phyloP scores from a whole-genome alignment of 1,284 basidiomycete species.

The Mycosarcoma maydis region DNA sequence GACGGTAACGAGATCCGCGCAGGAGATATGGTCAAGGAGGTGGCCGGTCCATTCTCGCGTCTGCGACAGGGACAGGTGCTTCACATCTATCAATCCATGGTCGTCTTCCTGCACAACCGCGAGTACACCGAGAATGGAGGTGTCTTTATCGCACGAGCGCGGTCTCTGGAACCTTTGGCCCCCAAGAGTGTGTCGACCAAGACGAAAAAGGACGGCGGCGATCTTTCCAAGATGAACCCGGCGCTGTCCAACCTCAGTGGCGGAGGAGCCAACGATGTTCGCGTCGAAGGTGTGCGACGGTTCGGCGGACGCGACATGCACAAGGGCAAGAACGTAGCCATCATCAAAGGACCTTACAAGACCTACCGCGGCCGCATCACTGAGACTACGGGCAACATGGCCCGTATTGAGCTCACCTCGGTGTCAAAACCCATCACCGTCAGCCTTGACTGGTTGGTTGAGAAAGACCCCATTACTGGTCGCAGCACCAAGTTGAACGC shows the following conservation, averaged over 20 bases:
- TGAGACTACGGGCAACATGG: conserved; percentile 87
- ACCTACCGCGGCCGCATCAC: conserved; percentile 92
- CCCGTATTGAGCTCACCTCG: conserved; percentile 89
- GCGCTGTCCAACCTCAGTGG: conserved; percentile 69
- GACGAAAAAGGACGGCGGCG: conserved; percentile 68
- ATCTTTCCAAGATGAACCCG: conserved; percentile 97
- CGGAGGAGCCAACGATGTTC: conserved; percentile 57
- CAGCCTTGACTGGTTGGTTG: conserved; percentile 80
- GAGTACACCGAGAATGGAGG: conserved; percentile 90
- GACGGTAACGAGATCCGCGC: conserved; percentile 80
- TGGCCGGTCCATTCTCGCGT: conserved; percentile 79
- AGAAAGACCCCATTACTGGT: conserved; percentile 71
- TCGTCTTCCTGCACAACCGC: conserved; percentile 92
- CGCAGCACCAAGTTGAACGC: conserved; percentile 44
- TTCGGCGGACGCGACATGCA: conserved; percentile 73
- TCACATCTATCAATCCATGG: conserved; percentile 94
- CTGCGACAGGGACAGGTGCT: conserved; percentile 89
- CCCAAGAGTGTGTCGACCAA: conserved; percentile 72
- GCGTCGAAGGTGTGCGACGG: conserved; percentile 47
- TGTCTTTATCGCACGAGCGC: conserved; percentile 81
- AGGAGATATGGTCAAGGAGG: conserved; percentile 93
- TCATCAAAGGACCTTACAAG: conserved; percentile 89
- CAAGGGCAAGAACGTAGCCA: conserved; percentile 81
- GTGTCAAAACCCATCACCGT: conserved; percentile 90
- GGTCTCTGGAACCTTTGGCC: conserved; percentile 72